Conservation (phyloP, 2,329 filamentous ascomycete genomes). For the Aspergillus tamarii region DNA sequence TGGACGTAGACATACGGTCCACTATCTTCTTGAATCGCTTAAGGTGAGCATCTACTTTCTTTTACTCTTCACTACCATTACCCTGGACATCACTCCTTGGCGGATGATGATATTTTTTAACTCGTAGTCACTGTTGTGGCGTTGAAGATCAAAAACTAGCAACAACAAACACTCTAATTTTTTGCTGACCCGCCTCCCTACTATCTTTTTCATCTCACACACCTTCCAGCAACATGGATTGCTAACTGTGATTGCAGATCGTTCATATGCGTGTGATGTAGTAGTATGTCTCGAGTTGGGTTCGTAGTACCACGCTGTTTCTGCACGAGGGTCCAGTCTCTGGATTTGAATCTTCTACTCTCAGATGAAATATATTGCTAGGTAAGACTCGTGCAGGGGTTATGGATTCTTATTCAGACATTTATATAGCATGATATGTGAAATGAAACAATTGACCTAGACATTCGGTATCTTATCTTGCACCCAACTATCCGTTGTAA, state of each 20-base stretch:
- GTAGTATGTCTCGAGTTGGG: background rate
- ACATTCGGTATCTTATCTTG: background rate
- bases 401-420: background rate
- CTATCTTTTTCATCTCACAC: constrained; percentile 5
- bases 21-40: constrained; percentile 28
- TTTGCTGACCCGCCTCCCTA: constrained; percentile 59
- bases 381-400: background rate
- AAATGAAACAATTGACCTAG: background rate
- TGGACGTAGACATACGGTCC: constrained; percentile 39
- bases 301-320: background rate
- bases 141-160: constrained; percentile 62
- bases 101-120: constrained; percentile 71
- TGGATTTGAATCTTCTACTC: background rate
- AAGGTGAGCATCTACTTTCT: constrained; percentile 27
- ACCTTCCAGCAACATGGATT: background rate
- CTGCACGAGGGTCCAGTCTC: background rate
- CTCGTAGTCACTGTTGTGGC: constrained; percentile 54
- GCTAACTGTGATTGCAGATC: constrained; percentile 3
- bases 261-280: background rate
- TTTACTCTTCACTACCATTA: background rate
- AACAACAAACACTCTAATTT: constrained; percentile 74
- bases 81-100: constrained; percentile 26
- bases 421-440: background rate
- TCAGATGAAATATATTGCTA: constrained; percentile 1
- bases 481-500: background rate